Conservation (phyloP, 2,329 filamentous ascomycete genomes). For the Sarocladiaceae sp. region DNA sequence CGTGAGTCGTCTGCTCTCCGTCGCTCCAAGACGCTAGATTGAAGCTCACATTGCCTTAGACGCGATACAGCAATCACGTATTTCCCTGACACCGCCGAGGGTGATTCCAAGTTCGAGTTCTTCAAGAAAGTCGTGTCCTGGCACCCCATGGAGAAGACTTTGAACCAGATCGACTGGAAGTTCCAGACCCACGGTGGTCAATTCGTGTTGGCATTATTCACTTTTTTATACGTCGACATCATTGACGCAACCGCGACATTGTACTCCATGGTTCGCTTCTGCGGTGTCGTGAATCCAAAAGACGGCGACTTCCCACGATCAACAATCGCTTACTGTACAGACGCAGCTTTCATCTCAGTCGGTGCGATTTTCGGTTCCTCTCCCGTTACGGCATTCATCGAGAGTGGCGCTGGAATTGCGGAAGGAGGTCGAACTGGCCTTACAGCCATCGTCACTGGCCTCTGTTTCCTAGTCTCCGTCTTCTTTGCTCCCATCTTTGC, state of each 20-base stretch:
- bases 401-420: conserved; percentile 68
- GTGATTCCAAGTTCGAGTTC: conserved; percentile 60
- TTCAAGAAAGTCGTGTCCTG: conserved; percentile 68
- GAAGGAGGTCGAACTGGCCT: conserved; percentile 69
- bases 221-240: conserved; percentile 74
- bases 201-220: conserved; percentile 66
- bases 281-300: conserved; percentile 54
- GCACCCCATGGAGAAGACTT: conserved; percentile 58
- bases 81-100: conserved; percentile 60
- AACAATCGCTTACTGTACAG: conserved; percentile 69
- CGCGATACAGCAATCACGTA: conserved; percentile 65
- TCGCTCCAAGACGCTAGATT: conserved; percentile 11
- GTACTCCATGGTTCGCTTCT: conserved; percentile 77
- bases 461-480: conserved; percentile 65
- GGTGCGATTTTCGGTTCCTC: conserved; percentile 63
- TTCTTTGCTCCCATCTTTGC: conserved; percentile 75
- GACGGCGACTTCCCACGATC: conserved; percentile 82
- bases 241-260: conserved; percentile 72
- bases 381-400: conserved; percentile 69
- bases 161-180: conserved; percentile 62
- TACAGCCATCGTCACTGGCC: conserved; percentile 61
- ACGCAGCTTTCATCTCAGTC: conserved; percentile 65
- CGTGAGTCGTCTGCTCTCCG: conserved; percentile 36
- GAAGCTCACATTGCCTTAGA: conserved; percentile 24
- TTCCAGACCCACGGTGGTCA: conserved; percentile 49